Percentiles rank a stretch among this genome's conserved stretches.
Evolutionary conservation across 768 basidiomycete genomes (phyloP).

Genomic region (Russula compacta): DNA sequence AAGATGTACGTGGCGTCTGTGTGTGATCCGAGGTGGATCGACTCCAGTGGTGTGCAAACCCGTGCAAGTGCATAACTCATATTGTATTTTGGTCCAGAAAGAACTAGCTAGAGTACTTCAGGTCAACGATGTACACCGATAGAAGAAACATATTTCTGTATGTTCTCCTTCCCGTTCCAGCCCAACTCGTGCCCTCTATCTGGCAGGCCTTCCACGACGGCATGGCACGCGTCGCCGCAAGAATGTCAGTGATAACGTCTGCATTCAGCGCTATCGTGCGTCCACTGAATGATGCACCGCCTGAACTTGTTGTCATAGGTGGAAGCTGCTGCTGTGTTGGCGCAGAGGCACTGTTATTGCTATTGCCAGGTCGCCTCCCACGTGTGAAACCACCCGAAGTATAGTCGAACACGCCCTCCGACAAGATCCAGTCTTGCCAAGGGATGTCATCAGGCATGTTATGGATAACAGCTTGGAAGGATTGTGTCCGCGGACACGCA

Average conservation of each 20-base stretch:
- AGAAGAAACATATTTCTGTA: background rate
- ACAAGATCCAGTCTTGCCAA: slow-evolving; percentile 9
- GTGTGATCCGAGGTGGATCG: too few species aligned
- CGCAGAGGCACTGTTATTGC: background rate
- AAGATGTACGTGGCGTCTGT: too few species aligned
- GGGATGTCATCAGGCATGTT: too few species aligned
- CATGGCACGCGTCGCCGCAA: background rate
- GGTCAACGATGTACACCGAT: too few species aligned
- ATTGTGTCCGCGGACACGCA: slow-evolving; percentile 29
- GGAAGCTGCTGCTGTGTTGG: background rate
- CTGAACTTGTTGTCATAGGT: too few species aligned
- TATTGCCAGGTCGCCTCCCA: background rate
- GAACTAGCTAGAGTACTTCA: too few species aligned
- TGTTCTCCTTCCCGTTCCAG: background rate
- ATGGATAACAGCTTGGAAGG: slow-evolving; percentile 26
- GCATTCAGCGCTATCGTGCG: background rate
- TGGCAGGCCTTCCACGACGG: background rate
- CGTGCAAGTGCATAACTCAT: too few species aligned
- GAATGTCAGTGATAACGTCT: background rate
- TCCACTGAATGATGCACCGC: too few species aligned
- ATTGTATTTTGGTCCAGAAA: too few species aligned
- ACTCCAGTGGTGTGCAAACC: too few species aligned
- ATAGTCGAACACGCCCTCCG: background rate
- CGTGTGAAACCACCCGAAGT: background rate
- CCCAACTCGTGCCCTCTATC: background rate